Base-by-base conservation (phyloP, 768 basidiomycete genomes). In the Lepiota brunneoincarnata region DNA sequence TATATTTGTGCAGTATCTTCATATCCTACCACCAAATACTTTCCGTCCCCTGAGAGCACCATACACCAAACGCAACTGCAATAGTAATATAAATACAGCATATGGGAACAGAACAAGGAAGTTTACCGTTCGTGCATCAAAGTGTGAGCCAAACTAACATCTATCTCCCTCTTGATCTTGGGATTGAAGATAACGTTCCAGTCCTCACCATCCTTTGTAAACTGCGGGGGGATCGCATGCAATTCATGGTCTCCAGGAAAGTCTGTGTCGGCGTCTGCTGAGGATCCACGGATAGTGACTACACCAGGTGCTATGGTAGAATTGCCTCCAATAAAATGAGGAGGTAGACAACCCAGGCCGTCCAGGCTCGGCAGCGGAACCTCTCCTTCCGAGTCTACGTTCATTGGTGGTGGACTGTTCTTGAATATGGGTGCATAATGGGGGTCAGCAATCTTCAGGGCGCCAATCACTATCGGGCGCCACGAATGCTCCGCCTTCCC, bases 1-100 rank as follows among this genome's bases (percentile, higher is more conserved):
- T 91, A 98, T 55, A 99, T 93, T 68, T 97, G 96, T 18, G 94
- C 93, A 0, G 90, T 91, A 17, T 91, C 77, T 67, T 96, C 96
- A 70, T 91, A 95, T 12, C 94, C 94, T n/a, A 93, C 95, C 3
- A 90, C 96, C 34, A 98, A 79, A 61, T 79, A 90, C 67, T 89
- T 90, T 26, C 96, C 96, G 67, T 98, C 93, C 12, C 89, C 83
- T 5, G 93, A 96, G 71, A 98, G 98, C 58, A 87, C 83, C 17
- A 98, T 95, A 64, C 95, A 97, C 67, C 96, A 98, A 0, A 80
- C 78, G 14, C 80, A 78, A 45, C 80, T 81, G 51, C 26, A 60
- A 39, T 40, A 49, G 47, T 21, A 26, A 41, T 14, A 26, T 14
- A 12, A 6, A n/a, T n/a, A 23, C 20, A 52, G 44, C 52, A 59